Evolutionary conservation across 495 filamentous ascomycete genomes (phyloP).

Genomic region (Xylaria bambusicola): DNA sequence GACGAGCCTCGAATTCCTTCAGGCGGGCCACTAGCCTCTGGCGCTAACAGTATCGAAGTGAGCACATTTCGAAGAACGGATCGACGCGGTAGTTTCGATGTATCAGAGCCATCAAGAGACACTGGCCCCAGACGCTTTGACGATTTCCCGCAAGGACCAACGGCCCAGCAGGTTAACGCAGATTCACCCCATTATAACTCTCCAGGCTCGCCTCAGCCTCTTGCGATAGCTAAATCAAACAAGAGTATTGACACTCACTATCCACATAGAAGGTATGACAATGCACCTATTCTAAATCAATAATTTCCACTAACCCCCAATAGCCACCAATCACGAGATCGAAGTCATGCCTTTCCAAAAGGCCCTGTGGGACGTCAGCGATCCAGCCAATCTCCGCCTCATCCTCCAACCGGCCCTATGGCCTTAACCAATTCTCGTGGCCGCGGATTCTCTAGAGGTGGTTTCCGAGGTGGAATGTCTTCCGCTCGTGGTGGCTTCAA

Average conservation of each 20-base stretch:
- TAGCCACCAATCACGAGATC: conserved; percentile 58
- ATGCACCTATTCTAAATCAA: conserved; percentile 22
- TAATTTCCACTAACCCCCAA: conserved; percentile 27
- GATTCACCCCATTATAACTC: conserved; percentile 66
- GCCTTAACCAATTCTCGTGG: conserved; percentile 55
- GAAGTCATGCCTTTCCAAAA: conserved; percentile 54
- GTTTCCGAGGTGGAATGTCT: conserved; percentile 43
- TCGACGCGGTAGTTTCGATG: conserved; percentile 42
- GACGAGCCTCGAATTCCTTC: conserved; percentile 35
- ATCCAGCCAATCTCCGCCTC: conserved; percentile 53
- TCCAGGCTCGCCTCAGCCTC: conserved; percentile 67
- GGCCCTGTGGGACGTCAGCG: conserved; percentile 51
- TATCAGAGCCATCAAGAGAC: conserved; percentile 8
- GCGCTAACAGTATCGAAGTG: conserved; percentile 51
- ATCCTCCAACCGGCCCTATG: conserved; percentile 48
- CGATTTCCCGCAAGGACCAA: conserved; percentile 55
- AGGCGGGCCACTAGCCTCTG: conserved; percentile 41
- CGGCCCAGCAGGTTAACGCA: conserved; percentile 60
- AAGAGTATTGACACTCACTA: conserved; percentile 58
- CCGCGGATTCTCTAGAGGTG: conserved; percentile 53
- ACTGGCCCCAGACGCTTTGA: conserved; percentile 23
- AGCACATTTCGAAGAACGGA: conserved; percentile 45
- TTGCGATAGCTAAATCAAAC: conserved; percentile 60
- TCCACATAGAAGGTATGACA: conserved; percentile 61
- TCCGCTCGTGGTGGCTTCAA: conserved; percentile 31